Evolutionary conservation across 2,329 filamentous ascomycete species (phyloP).

Genomic region (Westerdykella ornata): DNA sequence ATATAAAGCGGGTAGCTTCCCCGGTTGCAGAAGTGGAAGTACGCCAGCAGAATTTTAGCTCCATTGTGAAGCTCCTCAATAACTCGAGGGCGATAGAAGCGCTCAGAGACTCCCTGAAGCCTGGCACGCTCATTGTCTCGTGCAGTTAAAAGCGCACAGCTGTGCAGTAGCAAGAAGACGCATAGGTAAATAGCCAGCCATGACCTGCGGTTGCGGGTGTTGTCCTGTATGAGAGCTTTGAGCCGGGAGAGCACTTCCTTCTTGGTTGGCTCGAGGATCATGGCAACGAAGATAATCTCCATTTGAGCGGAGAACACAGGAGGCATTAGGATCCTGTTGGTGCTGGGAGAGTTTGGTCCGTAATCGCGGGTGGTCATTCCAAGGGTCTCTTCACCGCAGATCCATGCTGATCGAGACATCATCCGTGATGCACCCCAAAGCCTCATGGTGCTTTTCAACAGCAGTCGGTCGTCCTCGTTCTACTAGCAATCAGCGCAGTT

Average conservation of each 20-base stretch:
- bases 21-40: slow-evolving; percentile 4
- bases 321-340: slow-evolving; percentile 1
- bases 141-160: slow-evolving; percentile 3
- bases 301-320: slow-evolving; percentile 5
- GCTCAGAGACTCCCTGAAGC: neutral
- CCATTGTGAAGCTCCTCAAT: slow-evolving; percentile 4
- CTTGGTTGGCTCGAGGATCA: slow-evolving; percentile 1
- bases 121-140: slow-evolving; percentile 1
- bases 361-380: slow-evolving; percentile 2
- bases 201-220: neutral
- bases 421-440: slow-evolving; percentile 3
- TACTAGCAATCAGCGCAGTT: neutral
- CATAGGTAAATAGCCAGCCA: slow-evolving; percentile 3
- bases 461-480: neutral
- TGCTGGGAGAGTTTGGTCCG: slow-evolving; percentile 1
- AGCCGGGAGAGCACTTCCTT: slow-evolving; percentile 1
- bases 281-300: slow-evolving; percentile 2
- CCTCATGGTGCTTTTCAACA: neutral
- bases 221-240: slow-evolving; percentile 1
- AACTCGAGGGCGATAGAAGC: slow-evolving; percentile 1
- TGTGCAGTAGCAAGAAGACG: slow-evolving; percentile 4
- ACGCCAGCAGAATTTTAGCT: slow-evolving; percentile 3
- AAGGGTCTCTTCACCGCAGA: slow-evolving; percentile 3
- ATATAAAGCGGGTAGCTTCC: slow-evolving; percentile 3
- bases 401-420: slow-evolving; percentile 1